These are phyloP conservation scores for Colletotrichum ledebouriae DNA, from an alignment of 2,329 filamentous ascomycete genomes.

Conservation along the genomic window DNA sequence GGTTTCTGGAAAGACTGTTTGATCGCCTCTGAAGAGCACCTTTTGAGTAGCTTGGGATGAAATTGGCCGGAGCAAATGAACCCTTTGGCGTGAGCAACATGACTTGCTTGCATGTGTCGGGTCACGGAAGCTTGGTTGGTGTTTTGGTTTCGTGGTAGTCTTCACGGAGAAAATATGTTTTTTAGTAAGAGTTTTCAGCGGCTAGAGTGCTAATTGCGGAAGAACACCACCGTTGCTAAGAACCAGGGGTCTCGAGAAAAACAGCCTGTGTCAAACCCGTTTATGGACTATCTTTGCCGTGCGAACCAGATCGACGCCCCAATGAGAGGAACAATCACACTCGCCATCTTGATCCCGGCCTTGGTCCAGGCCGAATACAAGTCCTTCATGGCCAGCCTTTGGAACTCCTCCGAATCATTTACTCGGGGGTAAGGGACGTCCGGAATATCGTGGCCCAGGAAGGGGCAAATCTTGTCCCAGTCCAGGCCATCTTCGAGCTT, in stretches of 20 bases:
- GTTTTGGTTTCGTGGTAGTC: no score
- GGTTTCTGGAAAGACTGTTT: neutral
- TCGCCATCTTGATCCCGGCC: conserved; percentile 12
- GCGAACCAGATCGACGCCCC: conserved; percentile 17
- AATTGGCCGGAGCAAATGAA: no score
- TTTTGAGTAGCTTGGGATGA: neutral
- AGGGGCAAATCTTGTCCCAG: conserved; percentile 53
- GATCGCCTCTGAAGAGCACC: no score
- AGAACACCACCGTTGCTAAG: no score
- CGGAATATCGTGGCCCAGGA: conserved; percentile 49
- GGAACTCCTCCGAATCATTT: conserved; percentile 48
- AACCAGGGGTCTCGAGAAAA: neutral
- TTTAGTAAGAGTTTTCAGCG: no score
- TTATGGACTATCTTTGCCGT: conserved; percentile 6
- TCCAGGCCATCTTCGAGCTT: conserved; percentile 52
- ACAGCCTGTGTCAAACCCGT: neutral
- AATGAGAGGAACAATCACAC: conserved; percentile 8
- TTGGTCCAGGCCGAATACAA: conserved; percentile 23
- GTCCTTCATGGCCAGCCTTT: conserved; percentile 41
- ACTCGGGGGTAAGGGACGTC: conserved; percentile 48
- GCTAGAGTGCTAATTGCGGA: no score
- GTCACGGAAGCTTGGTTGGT: no score
- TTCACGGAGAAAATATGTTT: no score
- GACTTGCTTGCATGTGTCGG: no score
- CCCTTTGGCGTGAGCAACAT: no score